These are phyloP conservation scores for Xylaria multiplex DNA, from an alignment of 2,329 filamentous ascomycete species.

Conservation along the genomic window DNA sequence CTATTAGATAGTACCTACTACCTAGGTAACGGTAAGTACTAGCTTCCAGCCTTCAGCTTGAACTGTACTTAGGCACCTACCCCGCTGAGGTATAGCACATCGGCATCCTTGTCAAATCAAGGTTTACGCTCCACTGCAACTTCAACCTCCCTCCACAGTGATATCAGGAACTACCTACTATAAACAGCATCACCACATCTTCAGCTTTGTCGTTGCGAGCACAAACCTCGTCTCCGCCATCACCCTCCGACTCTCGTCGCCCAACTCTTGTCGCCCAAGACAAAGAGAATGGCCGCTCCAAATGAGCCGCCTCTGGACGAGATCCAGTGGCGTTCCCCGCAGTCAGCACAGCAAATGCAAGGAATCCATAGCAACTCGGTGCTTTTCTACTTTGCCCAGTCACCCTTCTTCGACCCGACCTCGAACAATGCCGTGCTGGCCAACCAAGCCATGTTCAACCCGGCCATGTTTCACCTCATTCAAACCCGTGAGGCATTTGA, in stretches of 20 bases:
- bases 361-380: conserved; percentile 73
- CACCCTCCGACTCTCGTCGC: background rate
- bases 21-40: background rate
- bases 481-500: conserved; percentile 72
- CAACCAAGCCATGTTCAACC: conserved; percentile 70
- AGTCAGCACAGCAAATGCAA: conserved; percentile 60
- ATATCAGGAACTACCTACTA: background rate
- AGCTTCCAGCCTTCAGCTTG: no score
- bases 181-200: background rate
- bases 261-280: background rate
- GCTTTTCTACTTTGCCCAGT: conserved; percentile 74
- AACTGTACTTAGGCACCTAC: conserved; percentile 1
- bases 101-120: conserved; percentile 32
- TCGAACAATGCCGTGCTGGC: conserved; percentile 74
- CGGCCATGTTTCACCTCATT: conserved; percentile 65
- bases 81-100: conserved; percentile 27
- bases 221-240: background rate
- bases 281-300: conserved; percentile 37
- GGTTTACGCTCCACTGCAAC: conserved; percentile 28
- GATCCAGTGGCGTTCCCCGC: conserved; percentile 71
- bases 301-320: conserved; percentile 65
- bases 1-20: background rate
- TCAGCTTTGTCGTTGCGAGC: conserved; percentile 8
- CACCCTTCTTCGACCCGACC: conserved; percentile 74
- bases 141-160: conserved; percentile 8